Conservation (phyloP, 2,329 filamentous ascomycete species). For the Mycosphaerella arachidis region DNA sequence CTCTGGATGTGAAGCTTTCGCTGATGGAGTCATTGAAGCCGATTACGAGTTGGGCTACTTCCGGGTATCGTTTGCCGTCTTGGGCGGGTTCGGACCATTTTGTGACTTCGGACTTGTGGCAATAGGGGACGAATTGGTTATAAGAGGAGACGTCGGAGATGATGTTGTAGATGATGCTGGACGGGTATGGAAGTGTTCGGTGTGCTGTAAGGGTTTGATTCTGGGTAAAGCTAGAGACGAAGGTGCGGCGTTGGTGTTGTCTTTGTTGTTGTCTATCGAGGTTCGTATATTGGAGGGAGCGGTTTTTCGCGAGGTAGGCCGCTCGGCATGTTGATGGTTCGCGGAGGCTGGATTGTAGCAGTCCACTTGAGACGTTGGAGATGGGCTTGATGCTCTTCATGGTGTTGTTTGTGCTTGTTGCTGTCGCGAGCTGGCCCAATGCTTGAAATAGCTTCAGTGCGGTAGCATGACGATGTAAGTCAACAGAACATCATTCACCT, state of each 20-base stretch:
- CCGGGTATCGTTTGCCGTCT: constrained; percentile 58
- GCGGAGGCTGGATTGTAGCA: constrained; percentile 18
- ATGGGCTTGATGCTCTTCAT: constrained; percentile 29
- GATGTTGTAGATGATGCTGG: constrained; percentile 68
- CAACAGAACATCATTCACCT: neutral
- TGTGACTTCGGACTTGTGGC: constrained; percentile 71
- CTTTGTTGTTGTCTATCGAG: constrained; percentile 21
- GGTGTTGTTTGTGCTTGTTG: constrained; percentile 2
- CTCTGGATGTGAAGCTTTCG: constrained; percentile 74
- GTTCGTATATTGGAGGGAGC: constrained; percentile 9
- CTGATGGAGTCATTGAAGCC: constrained; percentile 78
- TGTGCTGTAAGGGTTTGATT: constrained; percentile 67
- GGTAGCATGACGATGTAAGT: neutral
- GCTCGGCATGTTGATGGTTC: constrained; percentile 13
- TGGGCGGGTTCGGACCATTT: constrained; percentile 56
- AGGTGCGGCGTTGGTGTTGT: constrained; percentile 38
- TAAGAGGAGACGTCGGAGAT: constrained; percentile 88
- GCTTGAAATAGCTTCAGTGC: neutral
- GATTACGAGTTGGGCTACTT: constrained; percentile 71
- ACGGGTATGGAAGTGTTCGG: constrained; percentile 71
- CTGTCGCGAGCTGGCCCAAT: neutral
- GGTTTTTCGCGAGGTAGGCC: constrained; percentile 9
- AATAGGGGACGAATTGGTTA: constrained; percentile 85
- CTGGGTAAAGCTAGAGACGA: constrained; percentile 51
- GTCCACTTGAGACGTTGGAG: constrained; percentile 18